Conservation (phyloP, 352 stramenopile genomes). For the Hyphochytrium catenoides region DNA sequence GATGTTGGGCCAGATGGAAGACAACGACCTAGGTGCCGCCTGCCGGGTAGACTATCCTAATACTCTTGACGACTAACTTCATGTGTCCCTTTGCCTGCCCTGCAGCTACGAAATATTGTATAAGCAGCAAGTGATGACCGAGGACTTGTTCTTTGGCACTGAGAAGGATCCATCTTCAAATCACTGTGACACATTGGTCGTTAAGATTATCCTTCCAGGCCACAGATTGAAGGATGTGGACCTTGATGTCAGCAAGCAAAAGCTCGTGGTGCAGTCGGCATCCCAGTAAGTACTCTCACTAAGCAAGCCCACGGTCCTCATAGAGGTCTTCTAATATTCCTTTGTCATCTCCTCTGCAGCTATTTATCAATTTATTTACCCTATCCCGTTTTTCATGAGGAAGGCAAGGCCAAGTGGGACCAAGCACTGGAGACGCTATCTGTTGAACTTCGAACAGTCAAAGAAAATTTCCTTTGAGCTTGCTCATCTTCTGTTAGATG, state of each 20-base stretch:
- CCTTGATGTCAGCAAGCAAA: conserved; percentile 45
- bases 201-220: conserved; percentile 32
- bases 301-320: too few relatives aligned
- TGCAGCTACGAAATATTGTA: conserved; percentile 46
- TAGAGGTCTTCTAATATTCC: not conserved
- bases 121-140: conserved; percentile 58
- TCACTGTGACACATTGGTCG: conserved; percentile 46
- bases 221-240: conserved; percentile 42
- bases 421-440: conserved; percentile 17
- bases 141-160: conserved; percentile 51
- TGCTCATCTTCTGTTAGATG: too few relatives aligned
- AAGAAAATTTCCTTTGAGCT: too few relatives aligned
- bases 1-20: conserved; percentile 9
- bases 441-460: too few relatives aligned
- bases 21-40: not conserved
- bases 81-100: not conserved
- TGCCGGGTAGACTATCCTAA: conserved; percentile 3
- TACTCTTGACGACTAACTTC: conserved; percentile 1
- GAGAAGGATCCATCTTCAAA: conserved; percentile 55
- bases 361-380: conserved; percentile 40
- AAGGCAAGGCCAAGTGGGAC: conserved; percentile 46
- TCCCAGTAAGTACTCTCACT: conserved; percentile 22
- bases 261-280: conserved; percentile 31
- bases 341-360: conserved; percentile 9
- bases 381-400: conserved; percentile 33